Base-by-base conservation (phyloP, 495 filamentous ascomycete genomes). In the Platismatia glauca region DNA sequence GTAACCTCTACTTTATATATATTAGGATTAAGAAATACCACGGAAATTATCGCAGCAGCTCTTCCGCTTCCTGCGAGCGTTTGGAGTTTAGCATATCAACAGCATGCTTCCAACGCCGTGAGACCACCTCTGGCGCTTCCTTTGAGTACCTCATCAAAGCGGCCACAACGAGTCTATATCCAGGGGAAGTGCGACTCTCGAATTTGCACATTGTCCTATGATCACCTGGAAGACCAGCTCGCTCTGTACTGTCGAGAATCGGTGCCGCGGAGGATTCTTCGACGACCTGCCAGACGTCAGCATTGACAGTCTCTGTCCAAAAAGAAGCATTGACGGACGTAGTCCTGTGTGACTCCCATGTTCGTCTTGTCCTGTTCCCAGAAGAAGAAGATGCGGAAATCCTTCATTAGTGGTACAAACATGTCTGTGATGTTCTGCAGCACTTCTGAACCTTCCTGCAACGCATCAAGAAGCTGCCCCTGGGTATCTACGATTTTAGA, bases 381-480 rank as follows among this genome's bases (percentile, higher is more conserved):
- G 61, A 78, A 76, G 66, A 75, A 75, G 66, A 67, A 75, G 34
- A 78, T 65, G 20, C 65, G 70, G 63, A 78, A 77, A 41, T 70
- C 67, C 34, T 68, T 65, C 76, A 78, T 78, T 46, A 79, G 60
- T 8, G 76, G 76, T 12, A 61, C 67, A 61, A 79, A 79, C 31
- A 74, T 66, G 63, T 76, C 76, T 24, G 72, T 77, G 64, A 78
- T 72, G 59, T 77, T 71, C 63, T 76, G 75, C 27, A 76, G 64
- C 27, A 68, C 67, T 61, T 76, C 76, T 12, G 74, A 78, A 46
- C 66, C 69, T 55, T 70, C 62, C 58, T 68, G 67, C 37, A 77
- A 61, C 34, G 69, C 69, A 37, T 65, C 64, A 24, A 74, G 61
- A 7, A 74, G 65, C 24, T 63, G 59, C 41, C 64, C 53, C 59